Conservation (phyloP, 2,329 filamentous ascomycete species). For the Xylaria arbuscula region DNA sequence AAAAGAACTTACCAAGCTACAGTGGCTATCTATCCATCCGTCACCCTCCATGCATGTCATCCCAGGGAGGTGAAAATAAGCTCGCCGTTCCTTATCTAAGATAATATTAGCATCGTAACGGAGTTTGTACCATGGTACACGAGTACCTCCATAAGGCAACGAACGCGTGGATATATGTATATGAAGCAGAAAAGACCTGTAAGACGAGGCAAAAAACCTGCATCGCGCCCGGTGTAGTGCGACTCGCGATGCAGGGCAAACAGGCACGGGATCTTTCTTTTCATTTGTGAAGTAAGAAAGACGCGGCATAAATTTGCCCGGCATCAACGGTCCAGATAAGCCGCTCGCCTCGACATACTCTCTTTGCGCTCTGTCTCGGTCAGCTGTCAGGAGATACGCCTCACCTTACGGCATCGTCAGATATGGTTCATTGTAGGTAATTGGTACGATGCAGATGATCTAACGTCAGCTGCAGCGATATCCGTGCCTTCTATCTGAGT, state of each 20-base stretch:
- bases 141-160: too few species aligned
- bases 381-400: neutral
- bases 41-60: conserved; percentile 18
- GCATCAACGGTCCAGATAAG: neutral
- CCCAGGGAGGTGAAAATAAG: neutral
- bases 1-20: too few species aligned
- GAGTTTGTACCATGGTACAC: neutral
- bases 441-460: neutral
- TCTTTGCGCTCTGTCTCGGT: neutral
- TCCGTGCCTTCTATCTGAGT: neutral
- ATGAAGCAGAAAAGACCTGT: neutral
- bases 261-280: neutral
- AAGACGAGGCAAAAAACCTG: conserved; percentile 7
- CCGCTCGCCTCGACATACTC: conserved; percentile 8
- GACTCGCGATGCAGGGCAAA: neutral
- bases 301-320: neutral
- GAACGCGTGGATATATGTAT: neutral
- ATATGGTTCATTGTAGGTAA: neutral
- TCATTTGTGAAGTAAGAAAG: neutral
- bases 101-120: neutral
- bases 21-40: neutral
- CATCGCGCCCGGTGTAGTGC: neutral
- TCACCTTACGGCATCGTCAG: neutral
- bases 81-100: conserved; percentile 5
- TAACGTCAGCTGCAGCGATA: neutral